These are phyloP conservation scores for Candida tunisiensis DNA, from an alignment of 1,139 yeast genomes.

Conservation along the genomic window DNA sequence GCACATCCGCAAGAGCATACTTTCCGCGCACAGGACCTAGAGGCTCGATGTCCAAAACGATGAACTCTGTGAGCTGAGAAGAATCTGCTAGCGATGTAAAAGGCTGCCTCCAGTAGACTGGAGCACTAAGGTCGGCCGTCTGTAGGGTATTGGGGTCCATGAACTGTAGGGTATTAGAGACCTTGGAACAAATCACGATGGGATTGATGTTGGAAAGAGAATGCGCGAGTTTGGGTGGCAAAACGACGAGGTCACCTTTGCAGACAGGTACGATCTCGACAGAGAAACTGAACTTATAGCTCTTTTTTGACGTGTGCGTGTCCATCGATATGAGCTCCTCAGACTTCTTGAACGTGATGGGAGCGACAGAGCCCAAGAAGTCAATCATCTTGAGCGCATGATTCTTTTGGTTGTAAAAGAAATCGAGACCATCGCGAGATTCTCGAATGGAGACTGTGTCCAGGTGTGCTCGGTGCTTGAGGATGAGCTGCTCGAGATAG, in stretches of 20 bases:
- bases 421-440: slow-evolving; percentile 86
- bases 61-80: slow-evolving; percentile 65
- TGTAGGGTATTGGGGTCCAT: slow-evolving; percentile 49
- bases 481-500: slow-evolving; percentile 85
- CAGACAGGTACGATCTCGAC: slow-evolving; percentile 94
- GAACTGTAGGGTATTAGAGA: slow-evolving; percentile 74
- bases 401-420: slow-evolving; percentile 72
- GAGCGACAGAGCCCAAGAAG: slow-evolving; percentile 71
- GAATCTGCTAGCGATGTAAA: slow-evolving; percentile 64
- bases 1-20: slow-evolving; percentile 74
- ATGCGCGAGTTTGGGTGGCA: slow-evolving; percentile 76
- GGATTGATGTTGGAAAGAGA: slow-evolving; percentile 62
- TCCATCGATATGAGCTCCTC: slow-evolving; percentile 86
- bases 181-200: slow-evolving; percentile 67
- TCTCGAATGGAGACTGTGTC: slow-evolving; percentile 90
- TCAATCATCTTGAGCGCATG: slow-evolving; percentile 93
- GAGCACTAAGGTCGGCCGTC: slow-evolving; percentile 54
- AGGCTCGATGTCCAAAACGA: slow-evolving; percentile 89
- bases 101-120: slow-evolving; percentile 67
- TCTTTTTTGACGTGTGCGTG: slow-evolving; percentile 75
- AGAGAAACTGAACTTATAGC: slow-evolving; percentile 80
- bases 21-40: slow-evolving; percentile 68
- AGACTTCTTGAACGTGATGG: slow-evolving; percentile 64
- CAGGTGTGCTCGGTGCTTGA: slow-evolving; percentile 84
- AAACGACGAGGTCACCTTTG: slow-evolving; percentile 86